Percentiles rank a stretch among this genome's conserved stretches.
These are phyloP conservation scores for Lasiosphaeris hirsuta DNA, from an alignment of 495 filamentous ascomycete genomes.

Conservation along the genomic window DNA sequence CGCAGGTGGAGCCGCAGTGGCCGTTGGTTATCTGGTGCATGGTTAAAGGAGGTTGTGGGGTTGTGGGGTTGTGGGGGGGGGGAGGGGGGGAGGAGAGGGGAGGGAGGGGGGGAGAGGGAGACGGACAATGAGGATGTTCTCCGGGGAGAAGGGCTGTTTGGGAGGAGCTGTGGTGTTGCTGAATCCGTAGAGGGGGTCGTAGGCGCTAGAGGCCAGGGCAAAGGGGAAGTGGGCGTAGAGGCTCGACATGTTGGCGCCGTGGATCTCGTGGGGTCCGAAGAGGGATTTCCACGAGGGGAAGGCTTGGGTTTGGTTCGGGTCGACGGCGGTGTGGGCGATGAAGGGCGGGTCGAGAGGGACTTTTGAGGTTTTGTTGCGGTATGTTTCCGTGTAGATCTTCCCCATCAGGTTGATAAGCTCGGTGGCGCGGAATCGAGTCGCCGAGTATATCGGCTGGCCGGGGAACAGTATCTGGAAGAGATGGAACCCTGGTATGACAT, in stretches of 20 bases:
- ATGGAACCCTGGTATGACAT: background rate
- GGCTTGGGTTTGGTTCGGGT: background rate
- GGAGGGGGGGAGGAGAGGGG: too few relatives aligned
- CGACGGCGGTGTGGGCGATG: background rate
- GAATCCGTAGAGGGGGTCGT: too few relatives aligned
- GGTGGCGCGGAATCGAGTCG: background rate
- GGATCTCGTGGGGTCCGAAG: background rate
- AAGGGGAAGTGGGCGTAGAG: background rate
- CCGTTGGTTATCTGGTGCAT: background rate
- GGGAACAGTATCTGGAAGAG: background rate
- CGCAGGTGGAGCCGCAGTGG: slow-evolving; percentile 6
- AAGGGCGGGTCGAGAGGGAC: background rate
- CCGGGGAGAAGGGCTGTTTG: background rate
- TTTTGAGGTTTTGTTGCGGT: background rate
- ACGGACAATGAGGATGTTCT: background rate
- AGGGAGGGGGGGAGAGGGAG: too few relatives aligned
- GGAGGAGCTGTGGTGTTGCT: too few relatives aligned
- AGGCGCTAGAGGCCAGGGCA: too few relatives aligned
- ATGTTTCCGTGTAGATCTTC: background rate
- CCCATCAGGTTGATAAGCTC: background rate
- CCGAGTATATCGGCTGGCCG: background rate
- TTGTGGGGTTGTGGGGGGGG: too few relatives aligned
- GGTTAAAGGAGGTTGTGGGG: too few relatives aligned
- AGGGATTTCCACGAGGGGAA: background rate
- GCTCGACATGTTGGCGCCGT: background rate